Evolutionary conservation across 2,329 filamentous ascomycete genomes (phyloP), one percentile per base, ranked within the genome.

Genomic region (Colletotrichum theobromicola): DNA sequence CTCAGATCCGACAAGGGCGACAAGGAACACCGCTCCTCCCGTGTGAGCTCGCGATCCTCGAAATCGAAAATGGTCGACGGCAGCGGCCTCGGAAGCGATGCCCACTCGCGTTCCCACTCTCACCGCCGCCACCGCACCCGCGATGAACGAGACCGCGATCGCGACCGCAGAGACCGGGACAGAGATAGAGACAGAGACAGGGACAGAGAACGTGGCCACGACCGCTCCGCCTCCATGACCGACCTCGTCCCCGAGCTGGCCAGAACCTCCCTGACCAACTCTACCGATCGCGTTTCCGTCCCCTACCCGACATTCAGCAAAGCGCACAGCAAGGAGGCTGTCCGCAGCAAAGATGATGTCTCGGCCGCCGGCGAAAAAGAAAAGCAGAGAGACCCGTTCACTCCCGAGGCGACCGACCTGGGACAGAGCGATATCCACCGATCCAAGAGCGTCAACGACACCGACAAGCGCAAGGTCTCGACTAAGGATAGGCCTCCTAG

Each of bases 291-390:
- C 32, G 82, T 87, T 37, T 90, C 88, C 75, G 81, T 94, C 55
- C 93, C 94, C 8, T 98, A 98, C 81, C 95, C 95, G 2, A 89
- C 90, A 13, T 95, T 97, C 84, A 97, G 94, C 85, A 98, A 97
- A 85, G 94, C 94, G 15, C 95, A 98, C 83, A 97, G 95, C 87
- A 97, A 95, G 83, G 96, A 98, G 85, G 91, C 92, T 58, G 91
- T 98, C 68, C 89, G 91, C 77, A 93, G 91, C 80, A 87, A 87
- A 67, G 90, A 92, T 60, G 88, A 90, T 67, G 77, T 90, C 63
- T 81, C 80, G 63, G 72, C 55, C 10, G 34, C 26, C 5, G 68
- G 30, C 12, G 82, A 80, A 76, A 75, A 75, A 73, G 60, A 79
- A 76, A 62, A 77, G 75, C 42, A 12, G 42, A 46, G 42, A 21